A percentile compares a stretch with the other conserved stretches of the same genome.
These are phyloP conservation scores for Cladophialophora yegresii DNA, from an alignment of 2,329 filamentous ascomycete genomes.

Conservation along the genomic window DNA sequence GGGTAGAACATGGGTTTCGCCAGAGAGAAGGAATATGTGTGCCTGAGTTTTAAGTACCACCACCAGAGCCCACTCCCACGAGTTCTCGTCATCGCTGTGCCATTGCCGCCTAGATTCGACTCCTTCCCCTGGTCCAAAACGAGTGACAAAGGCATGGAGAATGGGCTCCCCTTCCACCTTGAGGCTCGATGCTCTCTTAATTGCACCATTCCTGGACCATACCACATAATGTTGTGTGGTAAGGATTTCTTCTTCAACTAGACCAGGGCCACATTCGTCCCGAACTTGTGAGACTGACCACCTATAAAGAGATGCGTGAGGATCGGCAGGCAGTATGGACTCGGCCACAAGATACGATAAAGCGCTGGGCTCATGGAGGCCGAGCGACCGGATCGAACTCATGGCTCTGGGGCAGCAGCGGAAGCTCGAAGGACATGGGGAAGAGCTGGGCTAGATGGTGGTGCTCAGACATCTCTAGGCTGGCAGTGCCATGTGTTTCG, in stretches of 20 bases:
- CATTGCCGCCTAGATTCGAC: slow-evolving; percentile 21
- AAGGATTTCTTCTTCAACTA: slow-evolving; percentile 75
- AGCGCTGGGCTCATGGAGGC: slow-evolving; percentile 83
- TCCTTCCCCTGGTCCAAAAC: slow-evolving; percentile 63
- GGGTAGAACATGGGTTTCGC: slow-evolving; percentile 84
- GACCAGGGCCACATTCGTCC: slow-evolving; percentile 45
- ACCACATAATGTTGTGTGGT: slow-evolving; percentile 74
- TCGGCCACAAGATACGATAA: slow-evolving; percentile 82
- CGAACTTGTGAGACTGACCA: slow-evolving; percentile 59
- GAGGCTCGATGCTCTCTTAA: slow-evolving; percentile 84
- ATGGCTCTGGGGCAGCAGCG: slow-evolving; percentile 52
- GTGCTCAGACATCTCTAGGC: slow-evolving; percentile 17
- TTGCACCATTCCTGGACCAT: slow-evolving; percentile 83
- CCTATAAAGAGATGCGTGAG: slow-evolving; percentile 65
- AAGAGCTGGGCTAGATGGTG: neutral
- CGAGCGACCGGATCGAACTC: slow-evolving; percentile 88
- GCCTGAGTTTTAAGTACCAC: slow-evolving; percentile 91
- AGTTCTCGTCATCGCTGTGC: neutral
- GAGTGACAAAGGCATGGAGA: slow-evolving; percentile 80
- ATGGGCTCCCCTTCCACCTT: slow-evolving; percentile 83
- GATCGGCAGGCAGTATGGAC: slow-evolving; percentile 69
- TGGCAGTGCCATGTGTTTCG: slow-evolving; percentile 9
- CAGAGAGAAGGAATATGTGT: slow-evolving; percentile 87
- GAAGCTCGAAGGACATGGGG: slow-evolving; percentile 25
- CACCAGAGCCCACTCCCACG: slow-evolving; percentile 60